Base-by-base conservation (phyloP, 768 basidiomycete genomes). In the Tubosaeta sp. region DNA sequence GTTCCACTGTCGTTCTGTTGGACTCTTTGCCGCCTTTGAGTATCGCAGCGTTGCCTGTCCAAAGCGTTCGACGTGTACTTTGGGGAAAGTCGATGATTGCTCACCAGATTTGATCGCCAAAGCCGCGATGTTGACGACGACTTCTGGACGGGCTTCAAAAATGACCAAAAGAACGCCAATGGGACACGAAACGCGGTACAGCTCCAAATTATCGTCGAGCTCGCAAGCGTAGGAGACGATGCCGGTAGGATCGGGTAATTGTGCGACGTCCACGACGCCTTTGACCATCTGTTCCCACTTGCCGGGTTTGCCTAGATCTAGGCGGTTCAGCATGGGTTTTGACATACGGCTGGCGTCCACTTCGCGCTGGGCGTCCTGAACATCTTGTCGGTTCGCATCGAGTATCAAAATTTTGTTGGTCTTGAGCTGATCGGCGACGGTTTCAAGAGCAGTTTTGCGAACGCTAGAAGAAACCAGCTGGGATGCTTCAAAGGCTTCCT, bases 1-100 rank as follows among this genome's bases (percentile, higher is more conserved):
- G 80, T 24, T 93, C 73, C 6, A 75, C 67, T 3, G 92, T 80
- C 2, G 96, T 96, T 50, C 82, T 74, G 43, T 81, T 80, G 4
- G 95, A 97, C 66, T 99, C 96, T 66, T 95, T 97, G 6, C 96
- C 96, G 10, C 96, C 95, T 70, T 99, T 98, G 27, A 98, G 72
- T 51, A 99, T 98, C 9, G 94, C 95, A 19, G 94, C 87, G 66
- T 99, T 99, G 2, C 95, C 95, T 96, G 46, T 18, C 31, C 32
- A 31, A 38, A 30, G 46, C 1, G 5, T 46, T 58, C 14, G 30
- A 53, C n/a, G n/a, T n/a, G n/a, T n/a, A n/a, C n/a, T n/a, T n/a
- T n/a, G n/a, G n/a, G n/a, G n/a, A n/a, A n/a, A n/a, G n/a, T n/a
- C n/a, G 41, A 42, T 19, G 21, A 18, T 6, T 18, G 62, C 82